Conservation (phyloP, 2,329 filamentous ascomycete genomes). For the Sclerotinia spermophila region DNA sequence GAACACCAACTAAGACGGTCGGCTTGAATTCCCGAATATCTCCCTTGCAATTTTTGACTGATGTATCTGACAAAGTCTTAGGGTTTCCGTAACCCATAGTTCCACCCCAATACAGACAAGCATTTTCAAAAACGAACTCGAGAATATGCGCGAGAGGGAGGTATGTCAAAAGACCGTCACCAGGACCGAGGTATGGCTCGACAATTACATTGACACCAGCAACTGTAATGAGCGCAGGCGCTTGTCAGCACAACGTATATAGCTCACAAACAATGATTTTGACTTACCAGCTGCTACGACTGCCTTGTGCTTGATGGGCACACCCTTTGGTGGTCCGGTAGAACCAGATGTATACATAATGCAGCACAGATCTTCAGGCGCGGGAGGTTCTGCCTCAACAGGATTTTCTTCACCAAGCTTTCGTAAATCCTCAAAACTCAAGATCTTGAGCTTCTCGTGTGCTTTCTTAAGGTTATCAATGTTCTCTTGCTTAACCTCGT, state of each 20-base stretch:
- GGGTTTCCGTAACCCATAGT: slow-evolving; percentile 91
- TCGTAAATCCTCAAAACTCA: slow-evolving; percentile 51
- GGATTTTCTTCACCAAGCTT: slow-evolving; percentile 55
- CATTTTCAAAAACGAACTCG: slow-evolving; percentile 91
- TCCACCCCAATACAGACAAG: slow-evolving; percentile 82
- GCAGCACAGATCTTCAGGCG: slow-evolving; percentile 75
- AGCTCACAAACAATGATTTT: slow-evolving; percentile 52
- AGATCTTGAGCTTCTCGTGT: slow-evolving; percentile 50
- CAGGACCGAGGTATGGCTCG: slow-evolving; percentile 69
- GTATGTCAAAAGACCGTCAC: slow-evolving; percentile 81
- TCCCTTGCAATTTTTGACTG: slow-evolving; percentile 83
- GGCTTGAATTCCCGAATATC: slow-evolving; percentile 91
- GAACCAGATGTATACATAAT: slow-evolving; percentile 85
- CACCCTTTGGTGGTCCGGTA: slow-evolving; percentile 85
- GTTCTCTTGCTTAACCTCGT: slow-evolving; percentile 46
- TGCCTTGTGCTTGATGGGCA: slow-evolving; percentile 76
- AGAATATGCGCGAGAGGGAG: slow-evolving; percentile 93
- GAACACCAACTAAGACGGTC: slow-evolving; percentile 87
- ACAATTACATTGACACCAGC: slow-evolving; percentile 77
- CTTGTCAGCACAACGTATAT: neutral
- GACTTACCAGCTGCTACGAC: slow-evolving; percentile 76
- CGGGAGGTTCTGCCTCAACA: slow-evolving; percentile 67
- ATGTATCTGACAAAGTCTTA: slow-evolving; percentile 78
- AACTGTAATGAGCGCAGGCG: slow-evolving; percentile 44
- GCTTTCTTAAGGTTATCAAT: slow-evolving; percentile 50